Evolutionary conservation across 2,329 filamentous ascomycete genomes (phyloP).

Genomic region (Emergomyces orientalis): DNA sequence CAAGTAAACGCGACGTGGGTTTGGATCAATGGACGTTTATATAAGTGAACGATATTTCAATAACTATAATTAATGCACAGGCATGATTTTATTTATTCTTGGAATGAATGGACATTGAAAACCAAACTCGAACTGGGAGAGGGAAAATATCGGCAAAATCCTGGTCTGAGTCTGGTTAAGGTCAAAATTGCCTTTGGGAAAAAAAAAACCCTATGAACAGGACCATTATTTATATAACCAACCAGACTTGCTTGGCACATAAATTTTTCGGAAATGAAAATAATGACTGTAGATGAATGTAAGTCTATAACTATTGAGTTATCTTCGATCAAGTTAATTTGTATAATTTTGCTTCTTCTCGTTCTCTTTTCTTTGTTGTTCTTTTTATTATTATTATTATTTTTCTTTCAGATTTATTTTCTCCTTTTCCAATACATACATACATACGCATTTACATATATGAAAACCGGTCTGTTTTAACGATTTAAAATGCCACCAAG

Average conservation of each 20-base stretch:
- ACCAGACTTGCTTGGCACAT: no score
- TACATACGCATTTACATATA: background rate
- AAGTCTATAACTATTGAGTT: no score
- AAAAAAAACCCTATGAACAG: background rate
- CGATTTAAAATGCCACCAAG: background rate
- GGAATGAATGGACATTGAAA: background rate
- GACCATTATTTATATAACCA: background rate
- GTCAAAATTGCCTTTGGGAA: conserved; percentile 1
- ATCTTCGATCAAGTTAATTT: no score
- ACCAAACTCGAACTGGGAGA: background rate
- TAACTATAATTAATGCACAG: background rate
- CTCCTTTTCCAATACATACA: background rate
- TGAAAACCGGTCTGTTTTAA: background rate
- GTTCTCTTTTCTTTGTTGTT: background rate
- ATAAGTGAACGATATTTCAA: background rate
- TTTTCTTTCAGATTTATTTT: background rate
- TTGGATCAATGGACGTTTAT: background rate
- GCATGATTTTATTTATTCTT: background rate
- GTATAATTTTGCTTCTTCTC: background rate
- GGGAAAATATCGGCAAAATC: background rate
- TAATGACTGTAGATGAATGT: no score
- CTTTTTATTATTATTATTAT: no score
- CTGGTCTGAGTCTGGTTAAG: background rate
- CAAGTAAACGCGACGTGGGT: background rate
- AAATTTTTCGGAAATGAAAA: no score